Evolutionary conservation across 1,284 basidiomycete genomes (phyloP), one percentile per base, ranked within the genome.

Genomic region (Cryptococcus wingfieldii): DNA sequence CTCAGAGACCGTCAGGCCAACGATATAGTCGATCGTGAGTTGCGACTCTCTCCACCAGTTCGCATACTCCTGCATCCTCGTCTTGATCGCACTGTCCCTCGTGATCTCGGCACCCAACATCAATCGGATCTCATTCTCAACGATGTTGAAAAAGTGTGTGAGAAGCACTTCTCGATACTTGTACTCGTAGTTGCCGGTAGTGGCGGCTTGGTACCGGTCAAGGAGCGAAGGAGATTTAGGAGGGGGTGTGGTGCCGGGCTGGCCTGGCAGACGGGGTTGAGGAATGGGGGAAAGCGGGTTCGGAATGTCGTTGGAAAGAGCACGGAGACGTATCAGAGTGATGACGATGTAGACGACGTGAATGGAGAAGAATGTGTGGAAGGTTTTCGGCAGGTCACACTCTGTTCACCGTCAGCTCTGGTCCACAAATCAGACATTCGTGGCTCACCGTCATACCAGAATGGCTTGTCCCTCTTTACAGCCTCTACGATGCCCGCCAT

Each of bases 281-380:
- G 61, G 79, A 77, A 60, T 13, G 38, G 56, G 55, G 31, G 58
- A 53, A n/a, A 68, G 55, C 2, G 68, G 64, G 51, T 72, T 68
- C 23, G 70, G 68, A 19, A 69, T 62, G 18, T 56, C 45, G 12
- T 67, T 65, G 2, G 89, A 88, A 6, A 98, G 84, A 0, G 90
- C 85, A 13, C 95, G 88, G 27, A 98, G 82, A 19, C 95, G 88
- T 47, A 90, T 87, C 8, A 87, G 86, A 48, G 97, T 84, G 56
- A 98, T 81, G 85, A 94, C 92, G 54, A 98, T 80, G 76, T 98
- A 94, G 41, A 98, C 81, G 62, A 95, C 92, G 45, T 92, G 93
- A 53, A 98, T 80, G 28, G 91, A 91, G 79, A 98, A 98, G 90
- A 94, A 98, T 5, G 93, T 90, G 73, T 98, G 94, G 75, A 97